Percentiles rank a stretch among this genome's conserved stretches.
These are phyloP conservation scores for Spergularia marina DNA, from an alignment of 148 eudicot species.

Conservation along the genomic window DNA sequence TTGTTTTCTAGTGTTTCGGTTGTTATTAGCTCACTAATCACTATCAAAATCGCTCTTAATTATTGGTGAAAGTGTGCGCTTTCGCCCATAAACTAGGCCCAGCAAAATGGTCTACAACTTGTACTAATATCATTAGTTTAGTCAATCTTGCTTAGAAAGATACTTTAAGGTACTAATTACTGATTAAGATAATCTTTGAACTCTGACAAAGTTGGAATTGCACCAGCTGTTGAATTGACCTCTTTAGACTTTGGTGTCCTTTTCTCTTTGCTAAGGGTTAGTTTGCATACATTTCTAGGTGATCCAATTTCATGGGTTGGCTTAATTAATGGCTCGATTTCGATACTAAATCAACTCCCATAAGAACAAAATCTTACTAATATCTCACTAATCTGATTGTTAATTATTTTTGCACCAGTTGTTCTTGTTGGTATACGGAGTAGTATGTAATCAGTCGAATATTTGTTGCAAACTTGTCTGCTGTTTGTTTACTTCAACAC, in stretches of 20 bases:
- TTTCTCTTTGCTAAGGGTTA: neutral
- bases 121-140: conserved; percentile 16
- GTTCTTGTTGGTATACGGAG: neutral
- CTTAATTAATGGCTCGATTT: neutral
- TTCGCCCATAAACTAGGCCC: conserved; percentile 2
- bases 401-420: neutral
- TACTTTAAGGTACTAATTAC: conserved; percentile 7
- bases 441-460: too few species aligned
- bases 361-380: neutral
- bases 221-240: conserved; percentile 24
- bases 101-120: conserved; percentile 16
- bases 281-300: conserved; percentile 9
- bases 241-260: conserved; percentile 15
- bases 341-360: conserved; percentile 2
- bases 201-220: conserved; percentile 12
- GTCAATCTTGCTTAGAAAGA: conserved; percentile 16
- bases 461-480: too few species aligned
- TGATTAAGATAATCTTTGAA: neutral
- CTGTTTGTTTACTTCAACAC: too few species aligned
- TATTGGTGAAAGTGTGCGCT: neutral
- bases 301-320: neutral
- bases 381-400: neutral
- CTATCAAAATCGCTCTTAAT: neutral
- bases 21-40: conserved; percentile 18
- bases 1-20: conserved; percentile 10